Base-by-base conservation (phyloP, 768 basidiomycete species). In the Lactarius pseudohatsudake region DNA sequence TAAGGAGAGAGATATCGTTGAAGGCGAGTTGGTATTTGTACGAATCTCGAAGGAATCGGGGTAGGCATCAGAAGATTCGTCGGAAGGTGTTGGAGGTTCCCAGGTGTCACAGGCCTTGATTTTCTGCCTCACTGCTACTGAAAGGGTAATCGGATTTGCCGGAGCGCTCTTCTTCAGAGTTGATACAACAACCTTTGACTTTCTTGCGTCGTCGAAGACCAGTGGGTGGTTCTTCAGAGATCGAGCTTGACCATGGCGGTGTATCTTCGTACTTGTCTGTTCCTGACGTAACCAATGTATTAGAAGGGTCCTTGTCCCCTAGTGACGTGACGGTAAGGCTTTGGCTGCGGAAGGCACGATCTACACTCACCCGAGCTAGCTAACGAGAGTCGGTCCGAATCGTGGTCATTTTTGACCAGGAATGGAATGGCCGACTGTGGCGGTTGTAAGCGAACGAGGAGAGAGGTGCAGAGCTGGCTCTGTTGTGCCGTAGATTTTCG, bases 111-210 rank as follows among this genome's bases (percentile, higher is more conserved):
- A 3, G 28, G 28, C 28, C 28, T 28, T 28, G 28, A 28, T 28
- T 0, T 28, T 3, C 28, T 28, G 28, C 3, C 28, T 28, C 28
- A 28, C 28, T 28, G 28, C 28, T 28, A 28, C 3, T 28, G 28
- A 28, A 28, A 28, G 28, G 28, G 28, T 2, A 79, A 65, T 83
- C 84, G 1, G 82, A 80, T 69, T 80, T 75, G 57, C 76, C 6
- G 77, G 65, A 40, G 16, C 9, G 32, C 22, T 71, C 70, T 13
- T 71, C 68, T 26, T 55, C 70, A 0, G 68, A 66, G 28, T 64
- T 20, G 38, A 71, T 58, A 47, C 56, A 30, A 26, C 61, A 71
- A 9, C 62, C 64, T 22, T 54, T 69, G 50, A 13, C 20, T 34
- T 20, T 43, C 47, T 56, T 66, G 61, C 64, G 68, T 18, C 68